Percentiles rank a stretch among this genome's conserved stretches.
Evolutionary conservation across 305 asterid species (phyloP).

Genomic region (Caryopteris hybrid): DNA sequence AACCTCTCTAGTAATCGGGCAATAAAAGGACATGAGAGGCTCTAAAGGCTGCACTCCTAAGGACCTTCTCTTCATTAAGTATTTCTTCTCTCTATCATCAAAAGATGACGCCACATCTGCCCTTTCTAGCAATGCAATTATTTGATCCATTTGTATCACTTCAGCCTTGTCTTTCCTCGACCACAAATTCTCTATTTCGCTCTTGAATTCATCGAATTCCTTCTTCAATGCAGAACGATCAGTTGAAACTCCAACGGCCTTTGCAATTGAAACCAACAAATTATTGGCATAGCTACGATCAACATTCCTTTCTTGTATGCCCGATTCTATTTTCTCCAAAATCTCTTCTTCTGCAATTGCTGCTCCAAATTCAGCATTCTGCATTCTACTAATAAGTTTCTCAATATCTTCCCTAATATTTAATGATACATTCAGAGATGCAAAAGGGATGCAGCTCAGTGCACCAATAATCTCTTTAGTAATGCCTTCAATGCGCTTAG

Average conservation of each 20-base stretch:
- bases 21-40: constrained; percentile 49
- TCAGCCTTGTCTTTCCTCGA: constrained; percentile 57
- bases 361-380: constrained; percentile 44
- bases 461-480: constrained; percentile 50
- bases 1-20: constrained; percentile 59
- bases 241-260: constrained; percentile 52
- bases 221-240: constrained; percentile 42
- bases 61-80: constrained; percentile 43
- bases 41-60: constrained; percentile 53
- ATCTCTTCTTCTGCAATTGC: constrained; percentile 52
- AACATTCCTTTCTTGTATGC: constrained; percentile 50
- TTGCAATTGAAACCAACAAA: constrained; percentile 49
- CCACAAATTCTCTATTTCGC: constrained; percentile 45
- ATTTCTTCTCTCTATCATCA: constrained; percentile 49
- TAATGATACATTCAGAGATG: constrained; percentile 39
- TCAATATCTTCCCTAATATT: constrained; percentile 38
- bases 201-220: constrained; percentile 55
- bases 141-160: constrained; percentile 71
- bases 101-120: constrained; percentile 50
- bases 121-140: constrained; percentile 54
- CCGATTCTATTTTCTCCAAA: constrained; percentile 50
- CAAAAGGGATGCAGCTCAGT: constrained; percentile 39
- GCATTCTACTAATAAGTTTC: constrained; percentile 35
- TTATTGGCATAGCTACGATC: constrained; percentile 57
- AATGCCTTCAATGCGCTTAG: constrained; percentile 40